These are phyloP conservation scores for Luzula sylvatica DNA, from an alignment of 176 grass and related monocot species.

Conservation along the genomic window DNA sequence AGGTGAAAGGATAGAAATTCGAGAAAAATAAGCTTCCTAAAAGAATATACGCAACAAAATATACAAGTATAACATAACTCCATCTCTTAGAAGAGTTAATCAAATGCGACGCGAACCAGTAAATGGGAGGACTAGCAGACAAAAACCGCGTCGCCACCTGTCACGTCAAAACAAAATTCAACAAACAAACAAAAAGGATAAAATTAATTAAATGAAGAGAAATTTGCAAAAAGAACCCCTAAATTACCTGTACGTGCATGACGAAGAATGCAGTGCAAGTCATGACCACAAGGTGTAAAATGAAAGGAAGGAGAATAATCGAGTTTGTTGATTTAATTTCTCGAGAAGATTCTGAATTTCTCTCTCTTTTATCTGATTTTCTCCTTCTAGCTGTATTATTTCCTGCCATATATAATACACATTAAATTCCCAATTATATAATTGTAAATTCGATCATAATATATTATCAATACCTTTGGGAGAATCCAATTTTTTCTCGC, in stretches of 20 bases:
- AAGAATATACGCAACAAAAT: conserved; percentile 72
- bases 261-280: conserved; percentile 66
- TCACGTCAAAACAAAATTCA: neutral
- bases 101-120: conserved; percentile 59
- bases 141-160: conserved; percentile 79
- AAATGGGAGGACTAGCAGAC: conserved; percentile 67
- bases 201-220: neutral
- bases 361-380: conserved; percentile 25
- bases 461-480: neutral
- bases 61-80: conserved; percentile 57
- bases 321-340: conserved; percentile 24
- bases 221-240: no score
- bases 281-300: conserved; percentile 77
- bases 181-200: no score
- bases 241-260: conserved; percentile 98
- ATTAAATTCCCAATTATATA: neutral
- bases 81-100: conserved; percentile 47
- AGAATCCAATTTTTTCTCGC: conserved; percentile 36
- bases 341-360: conserved; percentile 12
- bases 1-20: conserved; percentile 95
- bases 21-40: conserved; percentile 80
- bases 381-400: conserved; percentile 36
- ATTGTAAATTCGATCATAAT: neutral
- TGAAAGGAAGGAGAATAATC: conserved; percentile 59
- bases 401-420: conserved; percentile 26